These are phyloP conservation scores for Epichloe bromicola DNA, from an alignment of 2,329 filamentous ascomycete genomes.

Conservation along the genomic window DNA sequence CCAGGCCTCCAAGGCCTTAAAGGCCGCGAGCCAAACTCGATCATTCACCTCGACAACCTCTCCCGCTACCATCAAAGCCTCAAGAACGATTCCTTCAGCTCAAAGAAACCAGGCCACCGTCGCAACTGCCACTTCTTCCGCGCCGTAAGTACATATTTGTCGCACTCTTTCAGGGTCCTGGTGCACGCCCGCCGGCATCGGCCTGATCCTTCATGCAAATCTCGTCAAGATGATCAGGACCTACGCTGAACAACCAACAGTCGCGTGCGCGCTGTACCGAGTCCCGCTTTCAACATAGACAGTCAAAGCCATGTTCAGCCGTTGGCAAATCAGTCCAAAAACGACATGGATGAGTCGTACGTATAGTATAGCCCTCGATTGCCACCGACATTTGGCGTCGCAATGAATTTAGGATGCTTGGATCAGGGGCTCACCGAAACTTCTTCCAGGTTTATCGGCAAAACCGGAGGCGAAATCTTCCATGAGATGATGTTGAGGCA, in stretches of 20 bases:
- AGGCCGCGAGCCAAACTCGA: slow-evolving; percentile 27
- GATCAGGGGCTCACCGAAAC: slow-evolving; percentile 1
- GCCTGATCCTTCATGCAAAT: not conserved
- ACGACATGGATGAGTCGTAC: slow-evolving; percentile 71
- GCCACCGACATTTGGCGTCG: not conserved
- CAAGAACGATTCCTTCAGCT: slow-evolving; percentile 27
- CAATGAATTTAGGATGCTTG: not conserved
- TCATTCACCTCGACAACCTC: slow-evolving; percentile 28
- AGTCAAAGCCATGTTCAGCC: slow-evolving; percentile 53
- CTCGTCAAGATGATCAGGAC: not conserved
- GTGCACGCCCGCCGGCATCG: slow-evolving; percentile 6
- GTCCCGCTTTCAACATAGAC: slow-evolving; percentile 45
- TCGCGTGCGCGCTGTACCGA: slow-evolving; percentile 44
- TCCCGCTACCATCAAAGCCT: slow-evolving; percentile 21
- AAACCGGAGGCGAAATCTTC: slow-evolving; percentile 92
- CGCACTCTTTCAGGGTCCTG: slow-evolving; percentile 1
- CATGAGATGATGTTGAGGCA: slow-evolving; percentile 98
- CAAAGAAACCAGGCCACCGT: slow-evolving; percentile 37
- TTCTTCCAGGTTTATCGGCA: slow-evolving; percentile 64
- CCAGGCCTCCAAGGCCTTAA: slow-evolving; percentile 33
- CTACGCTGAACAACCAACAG: slow-evolving; percentile 7
- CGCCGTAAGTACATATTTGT: slow-evolving; percentile 34
- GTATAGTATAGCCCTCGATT: slow-evolving; percentile 36
- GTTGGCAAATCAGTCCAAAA: slow-evolving; percentile 44
- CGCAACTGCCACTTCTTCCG: slow-evolving; percentile 28